Base-by-base conservation (phyloP, 768 basidiomycete genomes). In the Termitomyces sp. region DNA sequence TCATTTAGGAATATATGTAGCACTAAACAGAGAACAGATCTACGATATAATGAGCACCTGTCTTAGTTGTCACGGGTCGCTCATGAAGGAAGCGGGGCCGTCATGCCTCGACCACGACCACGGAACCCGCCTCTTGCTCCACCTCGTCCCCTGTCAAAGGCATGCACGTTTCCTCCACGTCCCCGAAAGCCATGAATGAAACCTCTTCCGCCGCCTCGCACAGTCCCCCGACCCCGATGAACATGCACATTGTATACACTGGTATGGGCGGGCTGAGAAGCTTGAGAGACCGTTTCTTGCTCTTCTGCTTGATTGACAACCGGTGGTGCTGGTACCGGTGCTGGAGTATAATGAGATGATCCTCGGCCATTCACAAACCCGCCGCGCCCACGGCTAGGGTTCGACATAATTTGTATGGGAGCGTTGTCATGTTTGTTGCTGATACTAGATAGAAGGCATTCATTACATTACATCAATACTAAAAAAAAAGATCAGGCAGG, bases 331-430 rank as follows among this genome's bases (percentile, higher is more conserved):
- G 52, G 26, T n/a, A 33, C 35, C 35, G 33, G 23, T 6, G 31
- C 49, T 17, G 54, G 17, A 14, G 43, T 28, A 44, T 54, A 43
- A 26, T 65, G 64, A 40, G 68, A 62, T 0, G 67, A 69, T 17
- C 72, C 73, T 37, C 73, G 71, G 28, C 67, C 72, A 62, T 75
- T 71, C 6, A 60, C 60, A 53, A 62, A 66, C 5, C 73, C 73
- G 31, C 67, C 64, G 23, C 71, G 71, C 43, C 78, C 74, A 53
- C 82, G 76, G 67, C 87, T 85, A 0, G 91, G 91, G 64, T 93
- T 92, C 14, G 80, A 68, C 86, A 91, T 88, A 54, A 92, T 91
- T 35, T 82, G 79, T 15, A 91, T 76, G 3, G 80, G 79, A 2
- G 70, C 53, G 50, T 63, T 57, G 23, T 51, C 40, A 43, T 33